phyloP scores from a whole-genome alignment of 2,329 filamentous ascomycete species.

The Nemania abortiva region DNA sequence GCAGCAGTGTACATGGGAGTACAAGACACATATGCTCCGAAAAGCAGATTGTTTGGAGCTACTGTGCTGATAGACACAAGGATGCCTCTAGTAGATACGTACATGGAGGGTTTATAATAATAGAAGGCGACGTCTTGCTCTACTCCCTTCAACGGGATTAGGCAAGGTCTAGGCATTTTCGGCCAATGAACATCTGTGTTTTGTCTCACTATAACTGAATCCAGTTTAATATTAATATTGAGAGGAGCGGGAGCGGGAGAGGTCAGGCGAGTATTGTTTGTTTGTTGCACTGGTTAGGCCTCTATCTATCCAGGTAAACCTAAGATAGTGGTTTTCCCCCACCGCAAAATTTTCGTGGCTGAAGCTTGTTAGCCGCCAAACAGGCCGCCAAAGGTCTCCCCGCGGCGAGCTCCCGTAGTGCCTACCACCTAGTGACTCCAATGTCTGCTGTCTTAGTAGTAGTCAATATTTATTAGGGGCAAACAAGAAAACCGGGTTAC shows the following conservation, averaged over 20 bases:
- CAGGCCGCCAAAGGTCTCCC: conserved; percentile 7
- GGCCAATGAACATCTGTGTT: conserved; percentile 30
- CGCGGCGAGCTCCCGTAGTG: neutral
- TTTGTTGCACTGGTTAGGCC: neutral
- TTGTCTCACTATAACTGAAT: conserved; percentile 20
- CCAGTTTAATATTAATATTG: conserved; percentile 1
- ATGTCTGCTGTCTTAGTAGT: neutral
- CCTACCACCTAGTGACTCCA: neutral
- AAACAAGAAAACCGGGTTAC: neutral
- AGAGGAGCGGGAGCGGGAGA: neutral
- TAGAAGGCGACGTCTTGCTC: neutral
- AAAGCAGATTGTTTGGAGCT: neutral
- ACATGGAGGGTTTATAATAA: neutral
- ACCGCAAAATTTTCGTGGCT: conserved; percentile 14
- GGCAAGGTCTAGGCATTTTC: conserved; percentile 18
- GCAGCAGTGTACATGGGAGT: neutral
- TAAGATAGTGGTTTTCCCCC: conserved; percentile 4
- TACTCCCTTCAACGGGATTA: conserved; percentile 1
- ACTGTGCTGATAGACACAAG: neutral
- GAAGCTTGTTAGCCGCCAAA: conserved; percentile 23
- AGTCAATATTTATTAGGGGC: neutral
- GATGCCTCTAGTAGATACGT: neutral
- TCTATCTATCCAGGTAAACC: too few relatives aligned
- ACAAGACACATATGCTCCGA: conserved; percentile 4
- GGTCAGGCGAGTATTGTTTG: conserved; percentile 2